These are phyloP conservation scores for Penicillium sp. DNA, from an alignment of 2,329 filamentous ascomycete species.

Conservation along the genomic window DNA sequence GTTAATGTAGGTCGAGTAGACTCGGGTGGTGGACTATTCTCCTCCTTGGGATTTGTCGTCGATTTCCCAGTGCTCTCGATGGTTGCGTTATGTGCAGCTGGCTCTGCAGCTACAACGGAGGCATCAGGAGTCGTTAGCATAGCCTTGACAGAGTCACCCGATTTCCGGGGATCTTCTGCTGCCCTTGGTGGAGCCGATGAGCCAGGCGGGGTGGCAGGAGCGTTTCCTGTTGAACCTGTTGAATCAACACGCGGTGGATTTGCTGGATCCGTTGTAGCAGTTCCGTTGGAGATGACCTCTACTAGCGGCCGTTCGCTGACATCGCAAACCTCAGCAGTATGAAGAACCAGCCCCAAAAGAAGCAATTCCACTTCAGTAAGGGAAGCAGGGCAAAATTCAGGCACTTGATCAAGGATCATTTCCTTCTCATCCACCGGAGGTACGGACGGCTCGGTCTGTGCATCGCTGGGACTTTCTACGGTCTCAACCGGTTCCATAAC, in stretches of 20 bases:
- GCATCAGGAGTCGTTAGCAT: slow-evolving; percentile 17
- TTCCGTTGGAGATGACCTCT: slow-evolving; percentile 13
- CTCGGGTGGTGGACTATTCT: slow-evolving; percentile 34
- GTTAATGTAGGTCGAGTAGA: slow-evolving; percentile 40
- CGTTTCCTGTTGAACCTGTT: slow-evolving; percentile 4
- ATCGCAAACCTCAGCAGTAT: slow-evolving; percentile 11
- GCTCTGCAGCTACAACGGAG: slow-evolving; percentile 16
- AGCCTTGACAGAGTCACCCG: slow-evolving; percentile 15
- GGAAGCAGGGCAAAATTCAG: slow-evolving; percentile 16
- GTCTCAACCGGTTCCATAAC: slow-evolving; percentile 51
- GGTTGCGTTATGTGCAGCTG: slow-evolving; percentile 22
- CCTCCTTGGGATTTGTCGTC: slow-evolving; percentile 29
- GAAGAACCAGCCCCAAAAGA: slow-evolving; percentile 3
- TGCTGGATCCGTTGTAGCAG: slow-evolving; percentile 19
- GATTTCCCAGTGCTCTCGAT: slow-evolving; percentile 25
- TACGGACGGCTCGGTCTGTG: slow-evolving; percentile 18
- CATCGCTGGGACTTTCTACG: slow-evolving; percentile 9
- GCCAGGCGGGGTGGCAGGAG: slow-evolving; percentile 6
- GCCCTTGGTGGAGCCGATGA: slow-evolving; percentile 10
- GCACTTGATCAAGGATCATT: background rate
- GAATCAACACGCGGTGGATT: slow-evolving; percentile 12
- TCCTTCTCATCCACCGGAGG: slow-evolving; percentile 22
- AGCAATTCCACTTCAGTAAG: slow-evolving; percentile 13
- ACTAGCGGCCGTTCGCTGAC: background rate
- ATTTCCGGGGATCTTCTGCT: slow-evolving; percentile 20